These are phyloP conservation scores for Ustilago trichophora DNA, from an alignment of 1,284 basidiomycete genomes.

Conservation along the genomic window DNA sequence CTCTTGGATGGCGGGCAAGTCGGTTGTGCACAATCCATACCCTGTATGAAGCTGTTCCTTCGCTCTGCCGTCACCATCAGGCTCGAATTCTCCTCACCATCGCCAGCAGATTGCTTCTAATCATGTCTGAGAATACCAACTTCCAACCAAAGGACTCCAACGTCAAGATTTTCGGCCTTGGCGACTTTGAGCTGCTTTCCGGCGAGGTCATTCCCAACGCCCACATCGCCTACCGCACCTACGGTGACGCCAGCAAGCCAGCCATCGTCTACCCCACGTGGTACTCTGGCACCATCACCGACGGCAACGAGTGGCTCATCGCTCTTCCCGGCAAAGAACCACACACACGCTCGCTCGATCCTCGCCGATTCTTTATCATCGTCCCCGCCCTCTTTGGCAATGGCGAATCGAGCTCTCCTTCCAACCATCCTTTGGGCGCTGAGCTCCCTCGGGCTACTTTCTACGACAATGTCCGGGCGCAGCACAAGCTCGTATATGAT, in stretches of 20 bases:
- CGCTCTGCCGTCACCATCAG: no score
- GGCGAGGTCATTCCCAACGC: slow-evolving; percentile 33
- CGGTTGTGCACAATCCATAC: no score
- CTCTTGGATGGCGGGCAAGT: no score
- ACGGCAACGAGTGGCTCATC: slow-evolving; percentile 50
- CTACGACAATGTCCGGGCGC: slow-evolving; percentile 49
- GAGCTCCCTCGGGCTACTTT: slow-evolving; percentile 38
- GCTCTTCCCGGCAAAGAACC: slow-evolving; percentile 13
- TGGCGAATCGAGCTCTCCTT: slow-evolving; percentile 46
- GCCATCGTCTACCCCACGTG: slow-evolving; percentile 56
- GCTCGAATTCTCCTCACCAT: no score
- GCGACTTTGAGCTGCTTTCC: slow-evolving; percentile 45
- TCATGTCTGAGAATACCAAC: slow-evolving; percentile 3
- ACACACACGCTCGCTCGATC: slow-evolving; percentile 31
- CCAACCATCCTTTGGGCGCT: slow-evolving; percentile 35
- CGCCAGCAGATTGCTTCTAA: no score
- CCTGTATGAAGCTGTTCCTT: no score
- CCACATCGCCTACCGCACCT: slow-evolving; percentile 54
- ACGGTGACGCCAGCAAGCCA: slow-evolving; percentile 32
- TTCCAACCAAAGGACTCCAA: slow-evolving; percentile 11
- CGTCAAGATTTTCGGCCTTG: slow-evolving; percentile 33
- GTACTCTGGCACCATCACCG: slow-evolving; percentile 51
- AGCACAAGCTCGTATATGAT: slow-evolving; percentile 41
- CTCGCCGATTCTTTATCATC: slow-evolving; percentile 54
- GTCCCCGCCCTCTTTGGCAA: slow-evolving; percentile 57